A percentile compares a stretch with the other conserved stretches of the same genome.
These are phyloP conservation scores for Ochetophila trinervis DNA, from an alignment of 306 rosid species.

Conservation along the genomic window DNA sequence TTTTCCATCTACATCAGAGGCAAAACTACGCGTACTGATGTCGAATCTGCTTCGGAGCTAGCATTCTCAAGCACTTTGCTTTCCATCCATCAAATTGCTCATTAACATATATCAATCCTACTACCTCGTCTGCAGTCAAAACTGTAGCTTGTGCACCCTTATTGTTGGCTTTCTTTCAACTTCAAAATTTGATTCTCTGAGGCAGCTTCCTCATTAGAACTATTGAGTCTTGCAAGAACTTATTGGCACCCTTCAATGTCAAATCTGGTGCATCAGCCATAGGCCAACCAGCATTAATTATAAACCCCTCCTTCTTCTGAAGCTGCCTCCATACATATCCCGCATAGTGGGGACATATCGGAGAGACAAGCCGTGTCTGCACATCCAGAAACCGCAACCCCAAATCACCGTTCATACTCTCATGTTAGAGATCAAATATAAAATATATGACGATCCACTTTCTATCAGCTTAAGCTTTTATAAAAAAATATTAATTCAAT, in stretches of 20 bases:
- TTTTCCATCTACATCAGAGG: slow-evolving; percentile 49
- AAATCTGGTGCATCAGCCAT: slow-evolving; percentile 62
- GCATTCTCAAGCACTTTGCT: slow-evolving; percentile 75
- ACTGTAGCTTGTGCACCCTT: slow-evolving; percentile 49
- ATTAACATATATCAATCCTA: slow-evolving; percentile 65
- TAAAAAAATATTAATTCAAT: no score
- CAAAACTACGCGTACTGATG: slow-evolving; percentile 36
- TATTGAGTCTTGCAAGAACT: slow-evolving; percentile 80
- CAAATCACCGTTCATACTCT: slow-evolving; percentile 67
- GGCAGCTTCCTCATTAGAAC: slow-evolving; percentile 79
- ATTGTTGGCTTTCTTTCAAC: slow-evolving; percentile 64
- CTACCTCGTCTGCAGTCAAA: slow-evolving; percentile 36
- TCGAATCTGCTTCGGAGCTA: slow-evolving; percentile 56
- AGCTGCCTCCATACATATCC: slow-evolving; percentile 80
- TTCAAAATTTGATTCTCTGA: slow-evolving; percentile 74
- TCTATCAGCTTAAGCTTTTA: no score
- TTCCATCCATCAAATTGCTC: slow-evolving; percentile 86
- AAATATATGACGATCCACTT: no score
- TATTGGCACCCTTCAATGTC: slow-evolving; percentile 67
- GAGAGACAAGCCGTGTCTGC: slow-evolving; percentile 83
- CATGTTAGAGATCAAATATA: no score
- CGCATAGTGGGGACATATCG: slow-evolving; percentile 90
- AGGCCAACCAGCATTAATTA: slow-evolving; percentile 84
- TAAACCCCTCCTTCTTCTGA: slow-evolving; percentile 79
- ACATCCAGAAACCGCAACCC: slow-evolving; percentile 80